These are phyloP conservation scores for Nakataea oryzae DNA, from an alignment of 2,329 filamentous ascomycete genomes.

Conservation along the genomic window DNA sequence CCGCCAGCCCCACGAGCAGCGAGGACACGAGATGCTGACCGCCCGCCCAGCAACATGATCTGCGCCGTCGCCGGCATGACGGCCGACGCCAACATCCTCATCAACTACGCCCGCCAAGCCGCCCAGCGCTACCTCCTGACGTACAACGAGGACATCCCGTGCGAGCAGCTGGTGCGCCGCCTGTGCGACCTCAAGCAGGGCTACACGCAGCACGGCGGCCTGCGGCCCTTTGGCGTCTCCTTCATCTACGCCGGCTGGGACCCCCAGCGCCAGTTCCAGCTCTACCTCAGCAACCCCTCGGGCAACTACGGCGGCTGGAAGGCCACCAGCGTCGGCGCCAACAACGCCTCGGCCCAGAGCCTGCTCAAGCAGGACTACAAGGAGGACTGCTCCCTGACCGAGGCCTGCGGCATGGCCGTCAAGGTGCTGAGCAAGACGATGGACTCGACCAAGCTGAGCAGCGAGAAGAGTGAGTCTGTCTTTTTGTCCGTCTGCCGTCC, in stretches of 20 bases:
- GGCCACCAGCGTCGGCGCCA: constrained; percentile 92
- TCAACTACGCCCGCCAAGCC: constrained; percentile 97
- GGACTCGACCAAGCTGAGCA: constrained; percentile 98
- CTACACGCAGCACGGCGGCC: constrained; percentile 97
- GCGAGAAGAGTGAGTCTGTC: constrained; percentile 83
- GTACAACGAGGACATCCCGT: constrained; percentile 99
- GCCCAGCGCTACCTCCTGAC: constrained; percentile 96
- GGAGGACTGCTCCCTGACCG: constrained; percentile 91
- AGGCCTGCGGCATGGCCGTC: constrained; percentile 93
- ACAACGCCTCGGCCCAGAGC: constrained; percentile 95
- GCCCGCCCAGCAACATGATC: constrained; percentile 92
- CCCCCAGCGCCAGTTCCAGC: constrained; percentile 89
- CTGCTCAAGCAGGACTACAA: constrained; percentile 99
- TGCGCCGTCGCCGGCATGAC: constrained; percentile 99
- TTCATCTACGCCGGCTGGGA: constrained; percentile 99
- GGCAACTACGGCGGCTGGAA: constrained; percentile 99
- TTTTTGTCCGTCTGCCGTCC: neutral
- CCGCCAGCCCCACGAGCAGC: neutral
- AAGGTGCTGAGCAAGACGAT: constrained; percentile 99
- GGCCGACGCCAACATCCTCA: constrained; percentile 98
- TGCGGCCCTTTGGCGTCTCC: constrained; percentile 94
- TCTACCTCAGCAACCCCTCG: constrained; percentile 97
- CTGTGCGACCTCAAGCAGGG: constrained; percentile 98
- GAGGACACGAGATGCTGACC: constrained; percentile 7
- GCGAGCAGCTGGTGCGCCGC: constrained; percentile 93